Evolutionary conservation across 1,284 basidiomycete genomes (phyloP).

Genomic region (Ceratobasidium sp.): DNA sequence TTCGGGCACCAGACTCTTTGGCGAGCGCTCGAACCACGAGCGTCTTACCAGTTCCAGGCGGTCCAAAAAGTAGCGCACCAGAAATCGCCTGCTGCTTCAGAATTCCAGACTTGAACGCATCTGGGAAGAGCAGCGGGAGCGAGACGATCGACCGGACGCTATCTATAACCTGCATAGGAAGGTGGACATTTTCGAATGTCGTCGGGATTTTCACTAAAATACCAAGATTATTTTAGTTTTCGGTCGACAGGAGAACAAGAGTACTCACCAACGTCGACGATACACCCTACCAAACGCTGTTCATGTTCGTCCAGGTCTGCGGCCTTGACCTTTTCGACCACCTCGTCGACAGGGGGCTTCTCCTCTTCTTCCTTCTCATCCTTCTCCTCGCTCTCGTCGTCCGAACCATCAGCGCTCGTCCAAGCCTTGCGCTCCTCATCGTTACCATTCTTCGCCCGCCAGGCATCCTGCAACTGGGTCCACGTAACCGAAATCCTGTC

Average conservation of each 20-base stretch:
- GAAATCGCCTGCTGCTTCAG: slow-evolving; percentile 59
- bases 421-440: slow-evolving; percentile 21
- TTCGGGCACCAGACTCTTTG: slow-evolving; percentile 90
- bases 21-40: slow-evolving; percentile 90
- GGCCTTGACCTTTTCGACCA: slow-evolving; percentile 78
- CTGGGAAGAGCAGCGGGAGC: slow-evolving; percentile 62
- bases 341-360: slow-evolving; percentile 59
- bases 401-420: background rate
- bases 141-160: slow-evolving; percentile 60
- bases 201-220: slow-evolving; percentile 96
- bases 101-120: slow-evolving; percentile 63
- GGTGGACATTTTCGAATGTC: slow-evolving; percentile 92
- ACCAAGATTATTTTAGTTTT: slow-evolving; percentile 45
- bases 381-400: background rate
- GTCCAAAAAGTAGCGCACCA: slow-evolving; percentile 57
- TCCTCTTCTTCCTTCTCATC: slow-evolving; percentile 13
- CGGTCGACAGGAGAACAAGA: background rate
- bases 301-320: slow-evolving; percentile 61
- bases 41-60: slow-evolving; percentile 69
- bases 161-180: slow-evolving; percentile 98
- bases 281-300: slow-evolving; percentile 55
- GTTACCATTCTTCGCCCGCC: background rate
- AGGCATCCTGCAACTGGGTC: slow-evolving; percentile 61
- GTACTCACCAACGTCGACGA: slow-evolving; percentile 60
- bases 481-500: slow-evolving; percentile 75